Evolutionary conservation across 495 filamentous ascomycete genomes (phyloP).

Genomic region (Apodospora peruviana): DNA sequence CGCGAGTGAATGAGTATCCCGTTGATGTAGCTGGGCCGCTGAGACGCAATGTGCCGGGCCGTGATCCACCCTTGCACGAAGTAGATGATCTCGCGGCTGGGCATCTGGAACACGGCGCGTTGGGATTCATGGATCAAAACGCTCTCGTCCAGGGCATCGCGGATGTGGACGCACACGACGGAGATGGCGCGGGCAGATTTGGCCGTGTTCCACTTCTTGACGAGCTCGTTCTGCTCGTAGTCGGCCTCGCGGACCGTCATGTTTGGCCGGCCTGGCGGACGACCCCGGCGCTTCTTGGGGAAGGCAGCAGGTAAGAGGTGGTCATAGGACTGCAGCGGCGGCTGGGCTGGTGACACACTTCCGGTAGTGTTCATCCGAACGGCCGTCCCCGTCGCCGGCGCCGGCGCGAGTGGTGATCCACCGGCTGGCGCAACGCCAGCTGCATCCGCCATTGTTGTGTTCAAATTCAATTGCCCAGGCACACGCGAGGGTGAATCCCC

Average conservation of each 20-base stretch:
- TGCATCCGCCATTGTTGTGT: too few relatives aligned
- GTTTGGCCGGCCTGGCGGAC: slow-evolving; percentile 29
- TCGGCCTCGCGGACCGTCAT: slow-evolving; percentile 23
- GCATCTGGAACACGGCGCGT: slow-evolving; percentile 19
- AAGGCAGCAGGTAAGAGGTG: slow-evolving; percentile 18
- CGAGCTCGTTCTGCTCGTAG: slow-evolving; percentile 20
- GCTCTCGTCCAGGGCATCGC: slow-evolving; percentile 21
- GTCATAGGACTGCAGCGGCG: background rate
- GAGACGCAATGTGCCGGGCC: slow-evolving; percentile 26
- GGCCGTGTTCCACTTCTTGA: slow-evolving; percentile 25
- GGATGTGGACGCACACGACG: slow-evolving; percentile 18
- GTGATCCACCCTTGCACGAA: slow-evolving; percentile 32
- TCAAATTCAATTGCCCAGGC: too few relatives aligned
- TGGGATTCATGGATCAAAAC: slow-evolving; percentile 26
- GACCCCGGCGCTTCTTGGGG: slow-evolving; percentile 26
- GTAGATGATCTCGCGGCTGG: slow-evolving; percentile 24
- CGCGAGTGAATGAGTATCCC: slow-evolving; percentile 30
- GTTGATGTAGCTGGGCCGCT: slow-evolving; percentile 32
- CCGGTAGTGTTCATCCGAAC: too few relatives aligned
- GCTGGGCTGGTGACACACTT: background rate
- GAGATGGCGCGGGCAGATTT: slow-evolving; percentile 16
- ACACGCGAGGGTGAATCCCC: too few relatives aligned
- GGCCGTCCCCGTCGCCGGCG: too few relatives aligned
- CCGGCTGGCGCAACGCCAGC: too few relatives aligned
- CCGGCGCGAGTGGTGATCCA: too few relatives aligned